Percentiles rank a stretch among this genome's conserved stretches.
Conservation (phyloP, 257 asterid genomes). For the Ilex asprella region DNA sequence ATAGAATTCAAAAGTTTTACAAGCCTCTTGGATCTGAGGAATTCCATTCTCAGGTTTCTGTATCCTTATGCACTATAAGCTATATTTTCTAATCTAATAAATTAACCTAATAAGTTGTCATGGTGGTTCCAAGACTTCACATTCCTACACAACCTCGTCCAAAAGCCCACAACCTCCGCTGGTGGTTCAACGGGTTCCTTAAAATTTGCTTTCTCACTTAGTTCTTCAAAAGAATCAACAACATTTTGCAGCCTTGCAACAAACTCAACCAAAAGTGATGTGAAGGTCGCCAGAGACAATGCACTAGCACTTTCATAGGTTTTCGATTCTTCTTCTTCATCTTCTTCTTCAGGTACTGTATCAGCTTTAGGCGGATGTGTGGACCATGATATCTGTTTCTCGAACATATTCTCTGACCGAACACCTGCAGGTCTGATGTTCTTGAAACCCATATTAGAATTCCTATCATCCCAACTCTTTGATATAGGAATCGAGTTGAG, state of each 20-base stretch:
- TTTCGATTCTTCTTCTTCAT: conserved; percentile 36
- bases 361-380: conserved; percentile 23
- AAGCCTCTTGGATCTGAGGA: too few species aligned
- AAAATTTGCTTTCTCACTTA: conserved; percentile 59
- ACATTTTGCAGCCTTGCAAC: conserved; percentile 81
- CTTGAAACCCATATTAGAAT: neutral
- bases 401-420: conserved; percentile 4
- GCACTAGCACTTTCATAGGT: conserved; percentile 73
- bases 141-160: conserved; percentile 34
- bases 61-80: too few species aligned
- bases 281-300: conserved; percentile 68
- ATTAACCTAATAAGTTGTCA: conserved; percentile 5
- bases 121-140: conserved; percentile 17
- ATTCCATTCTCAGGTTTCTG: too few species aligned
- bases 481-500: conserved; percentile 21
- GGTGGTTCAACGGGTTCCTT: conserved; percentile 31
- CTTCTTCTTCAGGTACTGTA: conserved; percentile 25
- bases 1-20: too few species aligned
- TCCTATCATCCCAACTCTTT: conserved; percentile 39
- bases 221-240: conserved; percentile 57
- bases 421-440: conserved; percentile 9
- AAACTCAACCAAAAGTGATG: conserved; percentile 64
- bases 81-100: too few species aligned
- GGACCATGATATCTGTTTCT: conserved; percentile 24
- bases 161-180: conserved; percentile 16